These are phyloP conservation scores for Stevia rebaudiana DNA, from an alignment of 140 eudicot genomes.

Conservation along the genomic window DNA sequence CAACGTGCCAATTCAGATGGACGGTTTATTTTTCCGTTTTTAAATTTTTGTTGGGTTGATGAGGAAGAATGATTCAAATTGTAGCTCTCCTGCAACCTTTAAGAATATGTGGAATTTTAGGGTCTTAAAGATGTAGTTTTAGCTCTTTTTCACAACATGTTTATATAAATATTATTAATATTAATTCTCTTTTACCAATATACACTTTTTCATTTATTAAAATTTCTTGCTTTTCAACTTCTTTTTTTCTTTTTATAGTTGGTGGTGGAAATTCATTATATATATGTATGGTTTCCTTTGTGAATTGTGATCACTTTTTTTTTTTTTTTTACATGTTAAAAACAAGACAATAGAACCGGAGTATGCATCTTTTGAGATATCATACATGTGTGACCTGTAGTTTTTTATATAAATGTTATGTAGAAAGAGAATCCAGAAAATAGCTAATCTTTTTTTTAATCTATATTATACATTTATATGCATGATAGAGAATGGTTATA, in stretches of 20 bases:
- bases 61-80: constrained; percentile 46
- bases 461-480: no score
- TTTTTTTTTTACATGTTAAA: no score
- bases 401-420: no score
- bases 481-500: no score
- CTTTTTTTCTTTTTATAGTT: background rate
- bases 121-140: constrained; percentile 33
- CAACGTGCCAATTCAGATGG: constrained; percentile 18
- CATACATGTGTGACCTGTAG: no score
- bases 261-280: background rate
- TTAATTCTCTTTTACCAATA: constrained; percentile 2
- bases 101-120: constrained; percentile 36
- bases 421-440: no score
- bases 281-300: background rate
- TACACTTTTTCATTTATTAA: constrained; percentile 1
- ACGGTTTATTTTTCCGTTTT: constrained; percentile 20
- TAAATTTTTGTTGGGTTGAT: constrained; percentile 43
- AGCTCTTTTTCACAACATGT: constrained; percentile 28
- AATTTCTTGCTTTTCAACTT: background rate
- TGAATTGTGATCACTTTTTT: background rate
- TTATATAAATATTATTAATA: constrained; percentile 27
- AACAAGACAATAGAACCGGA: no score
- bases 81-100: constrained; percentile 54
- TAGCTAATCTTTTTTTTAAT: no score
- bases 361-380: no score